These are phyloP conservation scores for Termitomyces sp. DNA, from an alignment of 768 basidiomycete species.

Conservation along the genomic window DNA sequence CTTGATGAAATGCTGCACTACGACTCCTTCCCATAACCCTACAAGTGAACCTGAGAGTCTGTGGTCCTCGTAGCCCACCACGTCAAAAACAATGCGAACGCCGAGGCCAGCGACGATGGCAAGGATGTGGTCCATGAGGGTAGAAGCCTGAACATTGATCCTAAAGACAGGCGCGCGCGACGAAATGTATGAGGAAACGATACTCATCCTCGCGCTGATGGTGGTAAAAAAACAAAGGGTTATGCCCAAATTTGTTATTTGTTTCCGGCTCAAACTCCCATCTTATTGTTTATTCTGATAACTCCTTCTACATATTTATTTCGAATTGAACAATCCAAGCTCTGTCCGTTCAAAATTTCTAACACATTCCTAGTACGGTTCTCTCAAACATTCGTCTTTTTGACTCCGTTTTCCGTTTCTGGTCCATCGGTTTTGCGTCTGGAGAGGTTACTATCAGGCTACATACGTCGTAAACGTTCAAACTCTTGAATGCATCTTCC, in stretches of 20 bases:
- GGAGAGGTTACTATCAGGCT: not conserved
- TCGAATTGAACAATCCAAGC: not conserved
- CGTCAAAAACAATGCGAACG: slow-evolving; percentile 59
- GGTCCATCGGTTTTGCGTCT: not conserved
- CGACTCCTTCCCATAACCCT: slow-evolving; percentile 44
- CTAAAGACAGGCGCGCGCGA: slow-evolving; percentile 28
- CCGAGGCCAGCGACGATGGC: slow-evolving; percentile 67
- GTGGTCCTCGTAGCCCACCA: slow-evolving; percentile 45
- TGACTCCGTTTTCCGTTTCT: not conserved
- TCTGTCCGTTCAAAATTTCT: not conserved
- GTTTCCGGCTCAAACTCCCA: slow-evolving; percentile 2
- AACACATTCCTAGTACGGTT: not conserved
- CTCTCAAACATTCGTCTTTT: not conserved
- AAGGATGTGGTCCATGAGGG: slow-evolving; percentile 64
- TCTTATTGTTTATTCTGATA: not conserved
- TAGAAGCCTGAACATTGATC: slow-evolving; percentile 30
- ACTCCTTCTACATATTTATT: not conserved
- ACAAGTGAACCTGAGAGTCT: slow-evolving; percentile 61
- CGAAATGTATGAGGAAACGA: slow-evolving; percentile 35
- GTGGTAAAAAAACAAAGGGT: slow-evolving; percentile 11
- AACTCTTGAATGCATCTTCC: too few species aligned
- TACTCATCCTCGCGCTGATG: slow-evolving; percentile 23
- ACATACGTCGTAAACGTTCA: not conserved
- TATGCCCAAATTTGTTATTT: slow-evolving; percentile 14
- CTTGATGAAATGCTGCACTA: slow-evolving; percentile 67